Percentiles rank a stretch among this genome's conserved stretches.
Conservation (phyloP, 169 alveolate genomes). For the Plasmodium inui region DNA sequence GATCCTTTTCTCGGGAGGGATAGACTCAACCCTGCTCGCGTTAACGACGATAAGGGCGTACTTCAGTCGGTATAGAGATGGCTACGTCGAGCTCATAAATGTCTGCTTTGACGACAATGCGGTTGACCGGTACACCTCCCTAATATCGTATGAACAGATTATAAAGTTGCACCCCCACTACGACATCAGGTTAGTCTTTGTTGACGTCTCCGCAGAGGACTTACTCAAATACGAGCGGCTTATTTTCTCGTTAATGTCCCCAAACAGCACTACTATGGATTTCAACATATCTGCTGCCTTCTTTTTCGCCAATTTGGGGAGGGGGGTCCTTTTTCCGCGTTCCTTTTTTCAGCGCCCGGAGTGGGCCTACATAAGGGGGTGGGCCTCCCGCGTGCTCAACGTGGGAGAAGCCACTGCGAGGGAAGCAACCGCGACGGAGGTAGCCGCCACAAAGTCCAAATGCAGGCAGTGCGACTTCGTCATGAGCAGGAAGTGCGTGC, state of each 20-base stretch:
- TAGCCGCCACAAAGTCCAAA: not conserved
- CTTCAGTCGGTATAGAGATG: constrained; percentile 32
- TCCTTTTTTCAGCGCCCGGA: constrained; percentile 40
- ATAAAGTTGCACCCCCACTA: constrained; percentile 66
- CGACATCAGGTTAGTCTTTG: constrained; percentile 77
- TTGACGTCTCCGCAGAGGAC: constrained; percentile 78
- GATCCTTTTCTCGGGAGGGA: constrained; percentile 83
- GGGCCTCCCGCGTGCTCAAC: constrained; percentile 29
- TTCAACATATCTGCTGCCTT: constrained; percentile 82
- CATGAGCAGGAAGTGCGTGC: constrained; percentile 40
- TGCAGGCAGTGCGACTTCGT: constrained; percentile 24
- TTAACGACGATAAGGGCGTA: constrained; percentile 66
- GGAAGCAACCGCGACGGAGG: not conserved
- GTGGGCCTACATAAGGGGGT: constrained; percentile 77
- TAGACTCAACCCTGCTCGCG: constrained; percentile 81
- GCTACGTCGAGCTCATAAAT: constrained; percentile 78
- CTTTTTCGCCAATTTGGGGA: constrained; percentile 78
- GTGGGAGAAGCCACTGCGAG: not conserved
- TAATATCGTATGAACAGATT: constrained; percentile 80
- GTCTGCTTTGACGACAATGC: constrained; percentile 79
- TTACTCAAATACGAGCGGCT: constrained; percentile 73
- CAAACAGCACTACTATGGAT: constrained; percentile 83
- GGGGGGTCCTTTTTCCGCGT: constrained; percentile 69
- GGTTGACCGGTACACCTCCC: constrained; percentile 81
- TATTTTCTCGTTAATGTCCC: constrained; percentile 66